phyloP scores from a whole-genome alignment of 2,329 filamentous ascomycete genomes.

The Onygenales sp. region DNA sequence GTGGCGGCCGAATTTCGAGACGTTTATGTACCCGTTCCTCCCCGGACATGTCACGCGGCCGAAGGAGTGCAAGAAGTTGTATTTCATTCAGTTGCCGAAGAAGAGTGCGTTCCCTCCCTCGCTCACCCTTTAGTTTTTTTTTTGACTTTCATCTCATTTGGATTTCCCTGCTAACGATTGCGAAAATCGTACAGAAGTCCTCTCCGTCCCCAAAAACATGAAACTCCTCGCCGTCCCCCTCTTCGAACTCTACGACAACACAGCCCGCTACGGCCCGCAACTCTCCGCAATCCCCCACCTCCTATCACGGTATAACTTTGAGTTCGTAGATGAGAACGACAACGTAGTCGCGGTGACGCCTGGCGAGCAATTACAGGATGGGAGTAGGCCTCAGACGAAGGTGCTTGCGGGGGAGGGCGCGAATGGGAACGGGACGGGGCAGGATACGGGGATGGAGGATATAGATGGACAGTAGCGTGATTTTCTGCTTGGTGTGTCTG shows the following conservation, averaged over 20 bases:
- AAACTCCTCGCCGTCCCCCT: constrained; percentile 93
- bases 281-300: constrained; percentile 93
- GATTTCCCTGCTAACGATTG: background rate
- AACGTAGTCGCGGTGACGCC: constrained; percentile 79
- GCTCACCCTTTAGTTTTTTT: background rate
- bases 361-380: constrained; percentile 53
- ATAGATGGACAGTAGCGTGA: constrained; percentile 9
- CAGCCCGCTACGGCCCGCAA: constrained; percentile 85
- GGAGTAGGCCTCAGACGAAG: constrained; percentile 49
- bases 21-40: constrained; percentile 98
- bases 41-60: constrained; percentile 91
- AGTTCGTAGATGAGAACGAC: constrained; percentile 90
- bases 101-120: constrained; percentile 58
- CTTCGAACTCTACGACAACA: constrained; percentile 98
- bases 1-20: constrained; percentile 99
- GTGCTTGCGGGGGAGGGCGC: constrained; percentile 48
- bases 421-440: background rate
- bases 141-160: background rate
- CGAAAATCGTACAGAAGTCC: constrained; percentile 56
- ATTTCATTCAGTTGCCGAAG: constrained; percentile 88
- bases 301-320: constrained; percentile 91
- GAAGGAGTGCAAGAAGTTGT: constrained; percentile 99
- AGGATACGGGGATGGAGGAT: constrained; percentile 12
- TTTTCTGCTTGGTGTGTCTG: background rate
- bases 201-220: constrained; percentile 99